Percentiles rank a stretch among this genome's conserved stretches.
Evolutionary conservation across 306 rosid species (phyloP).

Genomic region (Vigna angularis): DNA sequence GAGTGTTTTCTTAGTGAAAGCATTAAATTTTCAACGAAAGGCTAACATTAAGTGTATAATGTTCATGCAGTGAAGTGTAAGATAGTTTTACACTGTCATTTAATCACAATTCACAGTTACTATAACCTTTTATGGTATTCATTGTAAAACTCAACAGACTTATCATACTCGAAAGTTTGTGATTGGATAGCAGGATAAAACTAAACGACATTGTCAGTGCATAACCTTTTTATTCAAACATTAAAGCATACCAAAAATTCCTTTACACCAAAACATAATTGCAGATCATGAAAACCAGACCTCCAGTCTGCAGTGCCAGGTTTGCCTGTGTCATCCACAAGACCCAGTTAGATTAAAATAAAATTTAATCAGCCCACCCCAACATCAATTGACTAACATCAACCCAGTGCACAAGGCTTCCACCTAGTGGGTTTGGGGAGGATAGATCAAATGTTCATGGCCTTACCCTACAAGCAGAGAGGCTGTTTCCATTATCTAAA

Average conservation of each 20-base stretch:
- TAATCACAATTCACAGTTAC: no score
- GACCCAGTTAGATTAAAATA: conserved; percentile 24
- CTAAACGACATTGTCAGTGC: no score
- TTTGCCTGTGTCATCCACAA: conserved; percentile 55
- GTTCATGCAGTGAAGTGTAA: no score
- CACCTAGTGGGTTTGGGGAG: not conserved
- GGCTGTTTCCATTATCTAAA: not conserved
- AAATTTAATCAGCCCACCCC: conserved; percentile 16
- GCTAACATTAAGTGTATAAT: not conserved
- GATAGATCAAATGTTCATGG: not conserved
- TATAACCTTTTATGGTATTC: no score
- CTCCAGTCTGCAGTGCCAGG: conserved; percentile 54
- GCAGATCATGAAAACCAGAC: conserved; percentile 65
- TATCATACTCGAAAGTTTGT: no score
- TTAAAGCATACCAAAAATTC: conserved; percentile 75
- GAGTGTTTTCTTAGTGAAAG: conserved; percentile 18
- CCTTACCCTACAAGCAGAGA: not conserved
- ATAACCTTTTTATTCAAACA: no score
- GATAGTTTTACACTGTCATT: no score
- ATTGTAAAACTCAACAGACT: no score
- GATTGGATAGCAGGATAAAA: no score
- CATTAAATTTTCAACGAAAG: conserved; percentile 17
- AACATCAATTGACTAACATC: conserved; percentile 12
- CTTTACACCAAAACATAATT: conserved; percentile 84
- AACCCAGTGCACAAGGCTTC: not conserved